phyloP scores from a whole-genome alignment of 2,329 filamentous ascomycete genomes.

The Neonectria coccinea region DNA sequence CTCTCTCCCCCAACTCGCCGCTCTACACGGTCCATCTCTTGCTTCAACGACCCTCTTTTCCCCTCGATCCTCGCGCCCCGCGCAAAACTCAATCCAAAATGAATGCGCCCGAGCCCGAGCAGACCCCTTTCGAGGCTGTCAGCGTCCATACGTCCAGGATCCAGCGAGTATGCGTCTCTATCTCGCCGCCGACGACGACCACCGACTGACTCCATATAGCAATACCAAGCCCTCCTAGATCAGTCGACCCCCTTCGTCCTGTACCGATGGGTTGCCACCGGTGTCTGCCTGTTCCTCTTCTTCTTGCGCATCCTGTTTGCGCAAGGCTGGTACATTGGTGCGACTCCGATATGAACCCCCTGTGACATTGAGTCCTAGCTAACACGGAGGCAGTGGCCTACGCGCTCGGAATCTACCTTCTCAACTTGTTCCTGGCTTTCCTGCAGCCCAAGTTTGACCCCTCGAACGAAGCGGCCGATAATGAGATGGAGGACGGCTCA shows the following conservation, averaged over 20 bases:
- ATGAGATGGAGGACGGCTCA: constrained; percentile 94
- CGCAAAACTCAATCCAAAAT: constrained; percentile 60
- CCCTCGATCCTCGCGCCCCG: constrained; percentile 23
- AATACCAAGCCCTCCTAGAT: constrained; percentile 95
- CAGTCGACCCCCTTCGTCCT: constrained; percentile 89
- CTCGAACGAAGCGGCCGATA: constrained; percentile 89
- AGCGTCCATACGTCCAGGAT: constrained; percentile 84
- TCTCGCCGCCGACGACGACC: constrained; percentile 13
- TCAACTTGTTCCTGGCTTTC: constrained; percentile 99
- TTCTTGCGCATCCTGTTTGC: constrained; percentile 89
- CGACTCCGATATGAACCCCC: constrained; percentile 40
- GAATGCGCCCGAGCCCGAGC: constrained; percentile 88
- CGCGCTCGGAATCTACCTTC: constrained; percentile 96
- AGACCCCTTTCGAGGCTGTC: constrained; percentile 92
- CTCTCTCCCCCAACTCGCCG: constrained; percentile 8
- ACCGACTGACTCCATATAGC: constrained; percentile 61
- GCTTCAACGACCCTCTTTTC: background rate
- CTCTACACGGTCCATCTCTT: constrained; percentile 8
- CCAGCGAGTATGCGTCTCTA: constrained; percentile 69
- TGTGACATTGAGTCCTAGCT: constrained; percentile 17
- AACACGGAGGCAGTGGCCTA: constrained; percentile 79
- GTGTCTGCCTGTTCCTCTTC: constrained; percentile 79
- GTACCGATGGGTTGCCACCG: constrained; percentile 94
- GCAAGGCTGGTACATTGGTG: constrained; percentile 99
- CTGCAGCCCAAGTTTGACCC: constrained; percentile 99